phyloP scores from a whole-genome alignment of 192 early-diverging fungal genomes.

The Linnemannia elongata region DNA sequence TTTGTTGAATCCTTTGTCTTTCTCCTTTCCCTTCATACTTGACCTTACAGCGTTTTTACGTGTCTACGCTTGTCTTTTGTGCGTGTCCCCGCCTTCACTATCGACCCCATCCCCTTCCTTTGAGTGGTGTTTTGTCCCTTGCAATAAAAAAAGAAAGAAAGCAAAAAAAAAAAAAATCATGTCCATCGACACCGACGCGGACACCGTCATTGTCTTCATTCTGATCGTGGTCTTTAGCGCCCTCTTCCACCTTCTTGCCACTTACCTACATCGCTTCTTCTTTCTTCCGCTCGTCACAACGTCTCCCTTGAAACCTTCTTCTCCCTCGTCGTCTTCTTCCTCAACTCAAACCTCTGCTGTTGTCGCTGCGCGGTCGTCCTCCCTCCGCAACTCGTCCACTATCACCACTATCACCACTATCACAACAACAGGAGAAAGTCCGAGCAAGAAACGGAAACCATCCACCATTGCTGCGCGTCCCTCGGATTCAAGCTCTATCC shows the following conservation, averaged over 20 bases:
- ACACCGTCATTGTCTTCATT: slow-evolving; percentile 3
- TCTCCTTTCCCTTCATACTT: background rate
- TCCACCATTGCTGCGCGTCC: slow-evolving; percentile 49
- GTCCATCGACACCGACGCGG: slow-evolving; percentile 20
- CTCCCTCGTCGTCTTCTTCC: background rate
- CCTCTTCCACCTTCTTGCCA: slow-evolving; percentile 4
- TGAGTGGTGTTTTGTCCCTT: background rate
- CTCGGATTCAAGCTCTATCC: slow-evolving; percentile 36
- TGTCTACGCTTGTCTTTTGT: background rate
- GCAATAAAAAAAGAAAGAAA: background rate
- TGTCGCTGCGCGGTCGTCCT: background rate
- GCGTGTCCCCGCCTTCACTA: no score
- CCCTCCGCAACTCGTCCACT: background rate
- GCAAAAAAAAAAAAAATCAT: background rate
- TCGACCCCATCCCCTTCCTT: background rate
- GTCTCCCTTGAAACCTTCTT: background rate
- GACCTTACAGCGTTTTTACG: background rate
- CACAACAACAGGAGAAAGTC: slow-evolving; percentile 43
- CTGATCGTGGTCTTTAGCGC: slow-evolving; percentile 6
- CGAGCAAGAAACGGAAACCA: slow-evolving; percentile 56
- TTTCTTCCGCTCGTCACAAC: background rate
- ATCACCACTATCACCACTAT: background rate
- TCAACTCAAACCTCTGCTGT: background rate
- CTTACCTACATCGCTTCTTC: slow-evolving; percentile 10
- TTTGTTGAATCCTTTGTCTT: no score